phyloP scores from a whole-genome alignment of 768 basidiomycete genomes.

The Termitomyces sp. region DNA sequence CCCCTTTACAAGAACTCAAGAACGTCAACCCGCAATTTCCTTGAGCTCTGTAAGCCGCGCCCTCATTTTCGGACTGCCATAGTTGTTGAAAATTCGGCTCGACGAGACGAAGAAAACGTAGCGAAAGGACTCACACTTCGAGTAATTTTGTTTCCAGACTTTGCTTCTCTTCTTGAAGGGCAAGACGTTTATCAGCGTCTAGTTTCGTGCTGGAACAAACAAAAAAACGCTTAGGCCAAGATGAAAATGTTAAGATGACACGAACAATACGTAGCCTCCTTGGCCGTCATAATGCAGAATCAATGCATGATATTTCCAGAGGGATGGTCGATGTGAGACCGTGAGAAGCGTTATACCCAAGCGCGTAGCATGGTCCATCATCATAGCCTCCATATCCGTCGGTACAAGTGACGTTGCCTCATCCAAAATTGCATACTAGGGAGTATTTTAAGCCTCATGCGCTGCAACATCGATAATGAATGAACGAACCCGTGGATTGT shows the following conservation, averaged over 20 bases:
- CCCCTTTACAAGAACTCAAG: background rate
- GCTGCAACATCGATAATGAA: background rate
- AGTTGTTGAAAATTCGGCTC: background rate
- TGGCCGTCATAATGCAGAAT: conserved; percentile 92
- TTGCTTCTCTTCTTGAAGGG: conserved; percentile 94
- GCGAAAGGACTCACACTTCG: conserved; percentile 62
- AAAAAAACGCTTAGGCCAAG: conserved; percentile 5
- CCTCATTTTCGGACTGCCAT: conserved; percentile 72
- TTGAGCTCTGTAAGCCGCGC: conserved; percentile 67
- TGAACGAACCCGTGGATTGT: conserved; percentile 75
- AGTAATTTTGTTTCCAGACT: conserved; percentile 76
- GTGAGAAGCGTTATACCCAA: conserved; percentile 91
- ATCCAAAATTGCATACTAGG: conserved; percentile 91
- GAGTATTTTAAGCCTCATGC: background rate
- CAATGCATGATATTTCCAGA: conserved; percentile 90
- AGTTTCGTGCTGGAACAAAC: conserved; percentile 62
- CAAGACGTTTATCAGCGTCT: conserved; percentile 85
- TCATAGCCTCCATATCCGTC: conserved; percentile 83
- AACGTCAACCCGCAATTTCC: conserved; percentile 19
- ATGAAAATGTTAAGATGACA: conserved; percentile 11
- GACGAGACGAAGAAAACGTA: background rate
- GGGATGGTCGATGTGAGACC: conserved; percentile 89
- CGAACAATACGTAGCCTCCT: conserved; percentile 93
- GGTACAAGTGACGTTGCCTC: conserved; percentile 96
- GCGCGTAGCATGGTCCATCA: conserved; percentile 90